Evolutionary conservation across 2,329 filamentous ascomycete species (phyloP).

Genomic region (Aspergillus neoniger): DNA sequence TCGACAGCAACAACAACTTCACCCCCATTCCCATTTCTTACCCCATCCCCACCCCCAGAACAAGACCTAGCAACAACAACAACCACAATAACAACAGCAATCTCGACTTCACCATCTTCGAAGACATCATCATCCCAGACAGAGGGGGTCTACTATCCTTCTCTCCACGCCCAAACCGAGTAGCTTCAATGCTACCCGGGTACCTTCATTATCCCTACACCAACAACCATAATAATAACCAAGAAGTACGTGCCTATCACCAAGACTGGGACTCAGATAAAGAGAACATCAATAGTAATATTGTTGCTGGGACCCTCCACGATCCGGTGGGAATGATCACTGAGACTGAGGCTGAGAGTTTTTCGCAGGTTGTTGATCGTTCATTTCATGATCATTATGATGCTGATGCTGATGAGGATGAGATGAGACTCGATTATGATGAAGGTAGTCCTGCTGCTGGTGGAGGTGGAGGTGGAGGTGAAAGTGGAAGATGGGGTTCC

Average conservation of each 20-base stretch:
- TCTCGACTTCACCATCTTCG: background rate
- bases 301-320: no score
- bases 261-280: constrained; percentile 3
- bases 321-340: background rate
- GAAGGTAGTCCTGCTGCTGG: background rate
- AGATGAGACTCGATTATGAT: background rate
- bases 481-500: no score
- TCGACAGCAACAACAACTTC: background rate
- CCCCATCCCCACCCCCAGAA: no score
- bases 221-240: background rate
- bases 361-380: background rate
- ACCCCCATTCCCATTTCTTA: no score
- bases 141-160: background rate
- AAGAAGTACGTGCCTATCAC: background rate
- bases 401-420: background rate
- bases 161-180: no score
- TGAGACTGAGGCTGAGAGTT: background rate
- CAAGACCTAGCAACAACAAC: no score
- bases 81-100: no score
- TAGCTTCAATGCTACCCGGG: no score
- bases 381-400: background rate
- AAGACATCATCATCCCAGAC: background rate
- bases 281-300: background rate
- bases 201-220: no score
- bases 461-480: no score